Conservation (phyloP, 495 filamentous ascomycete genomes). For the Aspergillus steynii region DNA sequence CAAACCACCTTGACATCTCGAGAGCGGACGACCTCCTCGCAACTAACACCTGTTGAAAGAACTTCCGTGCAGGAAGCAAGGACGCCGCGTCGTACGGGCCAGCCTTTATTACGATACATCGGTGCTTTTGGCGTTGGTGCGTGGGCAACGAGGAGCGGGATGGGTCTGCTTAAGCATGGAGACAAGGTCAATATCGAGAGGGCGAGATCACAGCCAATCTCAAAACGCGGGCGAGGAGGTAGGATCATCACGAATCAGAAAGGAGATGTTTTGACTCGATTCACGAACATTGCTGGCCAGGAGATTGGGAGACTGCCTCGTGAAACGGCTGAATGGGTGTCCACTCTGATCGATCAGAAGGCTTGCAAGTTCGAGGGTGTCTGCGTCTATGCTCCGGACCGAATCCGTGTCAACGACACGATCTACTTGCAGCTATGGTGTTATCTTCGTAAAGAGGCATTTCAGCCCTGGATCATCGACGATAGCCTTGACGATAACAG, state of each 20-base stretch:
- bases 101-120: conserved; percentile 71
- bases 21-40: conserved; percentile 12
- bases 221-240: conserved; percentile 52
- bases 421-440: conserved; percentile 84
- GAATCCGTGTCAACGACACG: conserved; percentile 85
- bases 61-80: conserved; percentile 5
- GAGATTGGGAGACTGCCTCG: conserved; percentile 89
- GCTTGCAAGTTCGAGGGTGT: conserved; percentile 84
- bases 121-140: conserved; percentile 89
- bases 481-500: conserved; percentile 67
- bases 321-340: conserved; percentile 92
- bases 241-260: conserved; percentile 55
- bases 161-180: conserved; percentile 68
- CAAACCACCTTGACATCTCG: conserved; percentile 15
- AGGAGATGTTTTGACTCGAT: conserved; percentile 88
- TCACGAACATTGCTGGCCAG: conserved; percentile 75
- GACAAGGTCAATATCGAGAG: conserved; percentile 85
- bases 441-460: conserved; percentile 71
- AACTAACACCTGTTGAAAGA: conserved; percentile 2
- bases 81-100: conserved; percentile 34
- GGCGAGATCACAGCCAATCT: conserved; percentile 64
- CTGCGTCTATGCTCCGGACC: conserved; percentile 89
- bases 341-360: conserved; percentile 86
- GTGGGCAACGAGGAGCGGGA: conserved; percentile 89
- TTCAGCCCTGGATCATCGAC: conserved; percentile 60